Evolutionary conservation across 2,329 filamentous ascomycete species (phyloP), one percentile per base, ranked within the genome.

Genomic region (Cordyceps militaris): DNA sequence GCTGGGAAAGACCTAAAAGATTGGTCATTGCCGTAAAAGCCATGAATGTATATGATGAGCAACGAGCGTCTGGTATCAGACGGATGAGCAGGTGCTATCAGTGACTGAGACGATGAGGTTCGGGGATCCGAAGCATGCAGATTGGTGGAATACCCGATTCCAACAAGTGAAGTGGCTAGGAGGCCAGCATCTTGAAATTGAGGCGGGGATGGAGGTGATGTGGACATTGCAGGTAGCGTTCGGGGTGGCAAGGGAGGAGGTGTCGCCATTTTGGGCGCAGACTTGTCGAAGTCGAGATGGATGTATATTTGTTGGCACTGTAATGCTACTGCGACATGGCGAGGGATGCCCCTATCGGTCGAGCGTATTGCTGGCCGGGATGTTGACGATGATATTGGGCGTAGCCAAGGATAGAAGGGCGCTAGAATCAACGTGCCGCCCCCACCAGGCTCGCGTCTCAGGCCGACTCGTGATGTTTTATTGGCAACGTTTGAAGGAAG

Each of bases 1-100:
- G 88, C 88, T 0, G 92, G 92, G 65, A 97, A 96, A 46, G 87
- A 89, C 61, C 86, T 83, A 68, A 97, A 97, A 59, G 89, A 95
- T 32, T 88, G 87, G 70, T 94, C 89, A 60, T 89, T 87, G 53
- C 92, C 91, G 79, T 94, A 87, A 73, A 95, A 96, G 60, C 92
- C 91, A 74, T 96, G 92, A 57, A 96, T 85, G 69, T 91, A 96
- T 55, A 96, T 76, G 23, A 96, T 69, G 1, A 97, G 79, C 24
- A 97, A 76, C 26, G 77, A 82, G 61, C 83, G 78, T 46, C 77
- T 75, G 60, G 64, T 69, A 40, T 64, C 58, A 43, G 56, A 55
- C 16, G 62, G 59, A 21, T 60, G 46, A n/a, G 60, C 56, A 6
- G 64, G 61, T 6, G 74, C 69, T 44, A 66, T 64, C 34, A 77